Conservation (phyloP, 129 eudicot genomes). For the Daucus carota region DH1_v3.0 NC_030385.2:2199001-2199500, state of each 20-base stretch:
- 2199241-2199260: no score
- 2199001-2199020: slow-evolving; percentile 61
- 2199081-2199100: neutral
- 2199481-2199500: neutral
- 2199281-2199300: neutral
- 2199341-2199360: neutral
- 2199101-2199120: neutral
- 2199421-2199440: neutral
- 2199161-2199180: neutral
- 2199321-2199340: neutral
- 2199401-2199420: neutral
- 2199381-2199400: neutral
- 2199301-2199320: neutral
- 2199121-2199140: no score
- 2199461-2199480: neutral
- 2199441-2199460: neutral
- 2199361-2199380: neutral
- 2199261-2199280: neutral
- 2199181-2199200: no score
- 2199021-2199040: neutral
- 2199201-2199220: neutral
- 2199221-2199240: neutral
- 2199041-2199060: neutral
- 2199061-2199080: neutral
- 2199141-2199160: no score